Conservation (phyloP, 495 filamentous ascomycete species). For the Pseudevernia furfuracea region DNA sequence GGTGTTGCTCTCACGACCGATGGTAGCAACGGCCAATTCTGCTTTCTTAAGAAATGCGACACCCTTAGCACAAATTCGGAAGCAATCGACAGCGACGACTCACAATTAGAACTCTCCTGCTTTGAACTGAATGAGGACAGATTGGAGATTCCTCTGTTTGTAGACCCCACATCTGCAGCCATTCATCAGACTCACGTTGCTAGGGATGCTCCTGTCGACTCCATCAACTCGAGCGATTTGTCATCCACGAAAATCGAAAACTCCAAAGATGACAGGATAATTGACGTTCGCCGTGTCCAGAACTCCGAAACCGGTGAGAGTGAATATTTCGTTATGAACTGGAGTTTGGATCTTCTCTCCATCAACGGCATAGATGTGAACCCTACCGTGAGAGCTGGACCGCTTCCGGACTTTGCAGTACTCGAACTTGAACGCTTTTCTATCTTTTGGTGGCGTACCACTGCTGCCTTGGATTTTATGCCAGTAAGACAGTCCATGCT, state of each 20-base stretch:
- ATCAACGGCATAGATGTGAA: background rate
- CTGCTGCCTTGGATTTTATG: constrained; percentile 8
- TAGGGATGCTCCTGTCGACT: background rate
- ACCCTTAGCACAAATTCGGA: background rate
- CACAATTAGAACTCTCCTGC: background rate
- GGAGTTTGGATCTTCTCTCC: background rate
- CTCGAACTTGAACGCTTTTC: constrained; percentile 12
- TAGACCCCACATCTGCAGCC: background rate
- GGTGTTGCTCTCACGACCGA: background rate
- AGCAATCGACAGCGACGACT: background rate
- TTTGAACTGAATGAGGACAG: background rate
- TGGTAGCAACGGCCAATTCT: background rate
- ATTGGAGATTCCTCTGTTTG: background rate
- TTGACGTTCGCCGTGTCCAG: background rate
- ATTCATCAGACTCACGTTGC: background rate
- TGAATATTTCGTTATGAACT: background rate
- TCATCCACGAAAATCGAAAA: background rate
- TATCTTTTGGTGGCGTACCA: constrained; percentile 18
- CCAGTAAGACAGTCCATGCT: constrained; percentile 12
- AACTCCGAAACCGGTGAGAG: background rate
- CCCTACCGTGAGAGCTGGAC: constrained; percentile 5
- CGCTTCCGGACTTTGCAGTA: constrained; percentile 20
- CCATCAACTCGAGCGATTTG: background rate
- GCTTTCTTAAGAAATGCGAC: background rate
- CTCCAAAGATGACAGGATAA: background rate